Conservation (phyloP, 768 basidiomycete species). For the Sporobolomyces roseus region DNA sequence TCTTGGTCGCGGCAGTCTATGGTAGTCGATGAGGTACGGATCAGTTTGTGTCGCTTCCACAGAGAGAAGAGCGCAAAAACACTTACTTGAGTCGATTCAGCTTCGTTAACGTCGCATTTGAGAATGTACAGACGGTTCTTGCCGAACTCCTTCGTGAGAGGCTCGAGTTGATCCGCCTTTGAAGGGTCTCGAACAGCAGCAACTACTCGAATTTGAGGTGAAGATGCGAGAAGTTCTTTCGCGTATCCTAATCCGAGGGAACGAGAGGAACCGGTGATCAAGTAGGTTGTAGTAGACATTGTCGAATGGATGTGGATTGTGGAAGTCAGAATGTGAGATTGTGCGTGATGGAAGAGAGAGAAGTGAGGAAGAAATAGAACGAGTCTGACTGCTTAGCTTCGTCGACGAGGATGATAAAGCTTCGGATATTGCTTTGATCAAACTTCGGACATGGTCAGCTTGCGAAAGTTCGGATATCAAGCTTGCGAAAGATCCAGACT, state of each 20-base stretch:
- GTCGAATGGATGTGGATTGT: too few species aligned
- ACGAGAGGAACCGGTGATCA: constrained; percentile 44
- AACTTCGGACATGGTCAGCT: too few species aligned
- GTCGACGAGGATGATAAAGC: too few species aligned
- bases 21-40: too few species aligned
- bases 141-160: constrained; percentile 21
- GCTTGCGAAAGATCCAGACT: too few species aligned
- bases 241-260: constrained; percentile 46
- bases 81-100: constrained; percentile 47
- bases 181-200: constrained; percentile 46
- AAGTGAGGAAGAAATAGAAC: not conserved
- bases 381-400: too few species aligned
- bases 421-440: too few species aligned
- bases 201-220: constrained; percentile 42
- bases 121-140: constrained; percentile 49
- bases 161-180: constrained; percentile 35
- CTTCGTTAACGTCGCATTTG: constrained; percentile 50
- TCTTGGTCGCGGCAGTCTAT: too few species aligned
- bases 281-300: constrained; percentile 22
- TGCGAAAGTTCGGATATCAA: too few species aligned
- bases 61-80: not conserved
- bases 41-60: not conserved
- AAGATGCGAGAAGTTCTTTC: constrained; percentile 34
- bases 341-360: not conserved
- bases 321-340: not conserved